phyloP scores from a whole-genome alignment of 2,329 filamentous ascomycete genomes.

The Chaetomium sp. region DNA sequence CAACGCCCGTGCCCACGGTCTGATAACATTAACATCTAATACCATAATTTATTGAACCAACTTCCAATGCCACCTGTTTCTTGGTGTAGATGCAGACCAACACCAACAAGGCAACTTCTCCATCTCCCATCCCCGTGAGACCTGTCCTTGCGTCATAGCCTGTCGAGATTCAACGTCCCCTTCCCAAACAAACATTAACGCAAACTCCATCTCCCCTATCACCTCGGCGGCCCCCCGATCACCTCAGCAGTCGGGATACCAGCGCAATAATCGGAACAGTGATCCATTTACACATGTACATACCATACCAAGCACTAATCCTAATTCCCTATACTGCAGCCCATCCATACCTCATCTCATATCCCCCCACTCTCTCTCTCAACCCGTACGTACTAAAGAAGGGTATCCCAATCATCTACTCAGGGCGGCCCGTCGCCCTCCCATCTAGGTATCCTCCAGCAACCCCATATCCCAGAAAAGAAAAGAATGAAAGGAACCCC shows the following conservation, averaged over 20 bases:
- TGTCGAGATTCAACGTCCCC: not conserved
- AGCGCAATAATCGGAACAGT: not conserved
- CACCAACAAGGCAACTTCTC: not conserved
- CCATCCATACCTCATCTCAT: not conserved
- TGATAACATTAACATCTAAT: constrained; percentile 1
- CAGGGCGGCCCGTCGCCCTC: not conserved
- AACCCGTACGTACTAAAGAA: constrained; percentile 3
- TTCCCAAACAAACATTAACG: not conserved
- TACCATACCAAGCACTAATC: not conserved
- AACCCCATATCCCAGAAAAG: not conserved
- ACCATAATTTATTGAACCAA: constrained; percentile 4
- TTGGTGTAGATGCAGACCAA: too few relatives aligned
- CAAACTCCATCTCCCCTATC: not conserved
- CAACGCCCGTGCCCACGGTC: not conserved
- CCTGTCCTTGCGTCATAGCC: not conserved
- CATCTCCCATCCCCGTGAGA: not conserved
- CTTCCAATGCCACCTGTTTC: not conserved
- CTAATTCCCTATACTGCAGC: not conserved
- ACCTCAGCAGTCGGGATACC: not conserved
- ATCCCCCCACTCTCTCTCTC: not conserved
- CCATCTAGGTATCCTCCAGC: not conserved
- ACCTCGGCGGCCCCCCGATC: not conserved
- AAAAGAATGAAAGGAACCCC: not conserved
- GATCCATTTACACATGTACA: not conserved
- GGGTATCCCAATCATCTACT: constrained; percentile 8